Conservation (phyloP, 345 rosid genomes). For the Toxicodendron radicans region DNA sequence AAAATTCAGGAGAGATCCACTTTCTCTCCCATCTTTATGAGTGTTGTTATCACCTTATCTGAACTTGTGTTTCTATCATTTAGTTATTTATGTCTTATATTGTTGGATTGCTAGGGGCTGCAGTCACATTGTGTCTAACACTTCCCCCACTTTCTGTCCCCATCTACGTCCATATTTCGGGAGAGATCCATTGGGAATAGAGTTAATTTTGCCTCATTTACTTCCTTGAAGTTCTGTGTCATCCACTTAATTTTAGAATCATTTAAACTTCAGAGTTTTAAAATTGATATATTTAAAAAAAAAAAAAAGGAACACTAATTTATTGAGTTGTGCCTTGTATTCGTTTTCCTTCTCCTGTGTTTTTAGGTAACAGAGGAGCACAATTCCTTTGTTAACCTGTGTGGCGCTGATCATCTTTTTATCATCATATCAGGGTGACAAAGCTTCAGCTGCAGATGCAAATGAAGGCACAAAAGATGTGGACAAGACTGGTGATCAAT, state of each 20-base stretch:
- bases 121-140: not conserved
- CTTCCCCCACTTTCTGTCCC: not conserved
- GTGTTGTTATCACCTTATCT: not conserved
- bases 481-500: conserved; percentile 29
- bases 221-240: not conserved
- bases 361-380: not conserved
- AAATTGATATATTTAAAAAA: too few species aligned
- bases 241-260: not conserved
- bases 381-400: not conserved
- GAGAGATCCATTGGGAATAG: not conserved
- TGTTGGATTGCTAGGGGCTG: not conserved
- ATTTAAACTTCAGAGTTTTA: not conserved
- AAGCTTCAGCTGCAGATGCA: conserved; percentile 28
- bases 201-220: not conserved
- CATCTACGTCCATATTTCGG: not conserved
- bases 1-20: too few species aligned
- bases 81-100: not conserved
- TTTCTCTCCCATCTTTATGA: not conserved
- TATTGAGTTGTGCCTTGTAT: not conserved
- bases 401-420: not conserved
- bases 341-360: too few species aligned
- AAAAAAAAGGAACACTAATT: not conserved
- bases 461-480: conserved; percentile 43
- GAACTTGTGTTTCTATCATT: not conserved
- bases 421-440: conserved; percentile 45